Evolutionary conservation across 495 filamentous ascomycete species (phyloP), one percentile per base, ranked within the genome.

Genomic region (Emericellopsis terricola): DNA sequence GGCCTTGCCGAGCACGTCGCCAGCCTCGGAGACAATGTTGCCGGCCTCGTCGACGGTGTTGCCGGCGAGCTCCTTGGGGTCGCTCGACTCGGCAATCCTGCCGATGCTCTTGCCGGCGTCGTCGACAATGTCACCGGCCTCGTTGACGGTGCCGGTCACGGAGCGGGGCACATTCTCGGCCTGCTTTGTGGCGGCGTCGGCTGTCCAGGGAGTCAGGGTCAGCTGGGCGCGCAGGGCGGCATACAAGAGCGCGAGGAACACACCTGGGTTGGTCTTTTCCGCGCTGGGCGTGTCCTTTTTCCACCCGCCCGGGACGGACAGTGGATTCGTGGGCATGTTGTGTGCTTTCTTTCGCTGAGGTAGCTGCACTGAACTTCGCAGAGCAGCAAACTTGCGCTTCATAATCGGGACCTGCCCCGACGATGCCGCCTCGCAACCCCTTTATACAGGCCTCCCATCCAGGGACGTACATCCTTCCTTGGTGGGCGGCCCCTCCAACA

Each of bases 61-160:
- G 29, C 83, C 83, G 39, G 82, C 64, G 37, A 92, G 64, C 31
- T 64, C 63, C 50, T 69, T 65, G 8, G 68, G 49, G 32, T 84
- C 73, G n/a, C 81, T 82, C 8, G 33, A 35, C 43, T 82, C 76
- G 26, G 71, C 60, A 5, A 92, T 68, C 15, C 77, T 73, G 13
- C 83, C 83, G 41, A 72, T 72, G 43, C 86, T 75, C 10, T 61
- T 62, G 13, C 83, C 83, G 19, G 63, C 60, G 17, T 55, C 52
- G 44, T 92, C 81, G 34, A 92, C 80, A 10, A 86, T 69, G 28
- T 86, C 85, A 27, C 83, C 83, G 7, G 62, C 65, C 51, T 86
- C 86, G 58, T 89, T 89, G 45, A 89, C 78, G 4, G 24, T 15
- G 13, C 35, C 35, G 13, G 28, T 19, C 7, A 19, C 35, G 10